Evolutionary conservation across 345 rosid species (phyloP), one percentile per base, ranked within the genome.

Genomic region (Populus nigra): DNA sequence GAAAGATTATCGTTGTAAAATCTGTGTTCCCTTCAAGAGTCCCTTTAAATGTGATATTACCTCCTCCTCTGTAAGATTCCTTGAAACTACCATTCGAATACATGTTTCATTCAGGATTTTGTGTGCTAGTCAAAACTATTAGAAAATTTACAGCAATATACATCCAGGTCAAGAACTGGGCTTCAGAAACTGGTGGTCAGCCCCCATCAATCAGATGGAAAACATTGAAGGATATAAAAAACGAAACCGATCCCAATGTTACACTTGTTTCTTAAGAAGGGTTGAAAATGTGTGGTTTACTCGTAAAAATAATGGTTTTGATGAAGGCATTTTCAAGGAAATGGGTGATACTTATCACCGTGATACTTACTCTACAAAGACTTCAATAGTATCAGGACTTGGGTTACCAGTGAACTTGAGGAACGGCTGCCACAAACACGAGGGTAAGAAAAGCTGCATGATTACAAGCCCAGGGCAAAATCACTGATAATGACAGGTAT

Each of bases 31-130:
- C 85, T 50, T 78, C 76, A 20, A 91, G 95, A 72, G 69, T 90
- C 78, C 98, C 98, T 82, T 63, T 88, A 79, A 94, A 92, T 15
- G 85, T 82, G 36, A 92, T 62, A 80, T 86, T 91, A 72, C 87
- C 96, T 83, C 98, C 98, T 75, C 98, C 97, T 4, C 72, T 88
- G 74, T 79, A 92, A 41, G 97, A 94, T 75, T 89, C 89, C 74
- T 81, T 76, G 41, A 84, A 77, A 80, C 98, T 94, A 57, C 50
- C 65, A 81, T 65, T 72, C 38, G 69, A 68, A 77, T 18, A 63
- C 16, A 25, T 50, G 72, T 69, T 13, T 6, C 23, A 50, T 33
- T 36, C 38, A 62, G 59, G 61, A 18, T 12, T 15, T 7, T 50
- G 33, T 36, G 36, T 36, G 15, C 49, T 18, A 57, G 36, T 73